Percentiles rank a stretch among this genome's conserved stretches.
Conservation (phyloP, 176 grass and related monocot genomes). For the Melocanna baccifera region DNA sequence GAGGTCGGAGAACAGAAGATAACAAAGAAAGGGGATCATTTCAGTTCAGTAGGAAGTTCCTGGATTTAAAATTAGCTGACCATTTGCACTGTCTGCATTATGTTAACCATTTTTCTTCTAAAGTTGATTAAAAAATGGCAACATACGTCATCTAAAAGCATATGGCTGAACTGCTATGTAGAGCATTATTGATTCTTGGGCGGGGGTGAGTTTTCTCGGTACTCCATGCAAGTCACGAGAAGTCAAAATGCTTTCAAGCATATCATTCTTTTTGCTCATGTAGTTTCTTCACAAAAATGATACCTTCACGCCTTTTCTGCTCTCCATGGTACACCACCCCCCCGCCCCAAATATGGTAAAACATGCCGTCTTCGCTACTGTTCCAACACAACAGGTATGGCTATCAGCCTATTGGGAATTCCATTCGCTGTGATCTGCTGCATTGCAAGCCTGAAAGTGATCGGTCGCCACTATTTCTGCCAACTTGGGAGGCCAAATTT, state of each 20-base stretch:
- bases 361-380: conserved; percentile 1
- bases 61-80: background rate
- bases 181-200: conserved; percentile 37
- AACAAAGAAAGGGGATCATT: conserved; percentile 42
- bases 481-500: conserved; percentile 38
- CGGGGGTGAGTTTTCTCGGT: conserved; percentile 8
- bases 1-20: background rate
- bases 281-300: conserved; percentile 45
- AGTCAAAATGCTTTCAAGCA: conserved; percentile 55
- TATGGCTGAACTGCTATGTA: background rate
- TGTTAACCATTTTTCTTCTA: background rate
- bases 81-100: background rate
- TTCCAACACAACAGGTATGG: background rate
- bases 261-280: conserved; percentile 29
- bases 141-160: background rate
- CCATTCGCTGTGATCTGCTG: background rate
- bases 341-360: background rate
- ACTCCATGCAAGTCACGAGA: conserved; percentile 30
- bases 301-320: conserved; percentile 18
- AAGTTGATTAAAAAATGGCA: background rate
- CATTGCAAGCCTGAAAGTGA: conserved; percentile 16
- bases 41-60: conserved; percentile 7
- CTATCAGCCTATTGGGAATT: background rate
- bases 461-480: conserved; percentile 3
- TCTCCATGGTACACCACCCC: background rate